phyloP scores from a whole-genome alignment of 805 yeast species.

The Metschnikowia noctiluminum region DNA sequence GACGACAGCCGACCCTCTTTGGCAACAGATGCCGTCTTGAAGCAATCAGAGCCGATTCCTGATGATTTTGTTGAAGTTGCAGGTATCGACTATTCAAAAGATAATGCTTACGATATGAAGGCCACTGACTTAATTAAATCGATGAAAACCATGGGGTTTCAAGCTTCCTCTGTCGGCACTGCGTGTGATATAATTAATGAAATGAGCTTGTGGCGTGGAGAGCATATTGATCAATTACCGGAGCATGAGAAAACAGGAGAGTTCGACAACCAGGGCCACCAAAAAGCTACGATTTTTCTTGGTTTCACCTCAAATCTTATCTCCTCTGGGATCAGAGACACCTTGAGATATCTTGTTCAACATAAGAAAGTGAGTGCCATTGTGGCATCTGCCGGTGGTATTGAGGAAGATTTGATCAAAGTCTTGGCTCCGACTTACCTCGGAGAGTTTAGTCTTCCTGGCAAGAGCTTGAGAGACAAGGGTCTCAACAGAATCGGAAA shows the following conservation, averaged over 20 bases:
- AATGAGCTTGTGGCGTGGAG: constrained; percentile 94
- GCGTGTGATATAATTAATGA: constrained; percentile 92
- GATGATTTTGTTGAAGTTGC: constrained; percentile 71
- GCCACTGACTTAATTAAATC: constrained; percentile 77
- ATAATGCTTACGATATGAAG: constrained; percentile 68
- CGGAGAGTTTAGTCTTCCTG: constrained; percentile 86
- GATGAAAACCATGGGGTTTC: constrained; percentile 97
- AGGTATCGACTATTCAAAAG: constrained; percentile 87
- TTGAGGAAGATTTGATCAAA: constrained; percentile 95
- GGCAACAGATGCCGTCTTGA: constrained; percentile 89
- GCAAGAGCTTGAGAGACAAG: constrained; percentile 79
- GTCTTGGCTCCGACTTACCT: constrained; percentile 94
- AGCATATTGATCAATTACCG: constrained; percentile 60
- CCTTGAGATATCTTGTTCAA: constrained; percentile 84
- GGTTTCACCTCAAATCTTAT: constrained; percentile 97
- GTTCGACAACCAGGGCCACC: constrained; percentile 73
- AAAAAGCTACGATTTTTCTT: constrained; percentile 85
- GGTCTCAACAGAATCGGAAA: constrained; percentile 99
- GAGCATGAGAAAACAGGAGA: constrained; percentile 69
- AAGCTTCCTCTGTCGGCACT: constrained; percentile 78
- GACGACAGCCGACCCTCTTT: constrained; percentile 49
- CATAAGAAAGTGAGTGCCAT: constrained; percentile 92
- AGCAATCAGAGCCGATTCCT: constrained; percentile 82
- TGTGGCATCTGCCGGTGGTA: constrained; percentile 97
- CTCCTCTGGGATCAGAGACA: constrained; percentile 90